Evolutionary conservation across 2,329 filamentous ascomycete species (phyloP), one percentile per base, ranked within the genome.

Genomic region (Phaeoacremonium minimum): DNA sequence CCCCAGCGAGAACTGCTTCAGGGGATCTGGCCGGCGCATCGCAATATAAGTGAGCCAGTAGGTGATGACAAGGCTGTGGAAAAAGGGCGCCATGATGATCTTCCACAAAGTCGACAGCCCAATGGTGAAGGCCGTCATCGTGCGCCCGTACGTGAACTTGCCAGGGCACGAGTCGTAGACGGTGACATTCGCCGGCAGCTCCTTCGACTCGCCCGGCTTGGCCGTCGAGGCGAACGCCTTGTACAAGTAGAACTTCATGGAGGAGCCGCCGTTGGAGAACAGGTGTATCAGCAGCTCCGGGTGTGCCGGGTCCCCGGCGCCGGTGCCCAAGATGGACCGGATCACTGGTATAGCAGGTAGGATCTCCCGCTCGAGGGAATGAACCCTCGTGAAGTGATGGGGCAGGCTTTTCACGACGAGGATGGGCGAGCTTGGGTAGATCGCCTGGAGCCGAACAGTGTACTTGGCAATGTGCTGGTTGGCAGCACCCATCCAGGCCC

Each of bases 191-290:
- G 57, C 50, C 18, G 69, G 69, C 35, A 72, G 53, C 4, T 22
- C 20, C 12, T 28, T 16, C 33, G 4, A 8, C 18, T 17, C 15
- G 16, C 33, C 29, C 6, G 13, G 11, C n/a, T n/a, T 16, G 28
- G 29, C 36, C 15, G 39, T 28, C 7, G 14, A 15, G 6, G 28
- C 12, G 30, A 35, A 67, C 11, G 55, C 46, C 18, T 52, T 43
- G 36, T 64, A 64, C 14, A 71, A 47, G 26, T 58, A 54, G 19
- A 52, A 52, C 14, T 69, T 61, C 19, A 63, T 63, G 35, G 60
- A 59, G 16, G 64, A 57, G 32, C 73, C 73, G 36, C 72, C 72
- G 44, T 77, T 75, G 28, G 72, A 76, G 47, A 76, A 75, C 20
- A 64, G 41, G 44, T 76, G 73, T 11, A 71, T 48, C 4, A 75